A percentile compares a stretch with the other conserved stretches of the same genome.
These are phyloP conservation scores for Umbellularia californica DNA, from an alignment of 164 flowering plant species.

Conservation along the genomic window DNA sequence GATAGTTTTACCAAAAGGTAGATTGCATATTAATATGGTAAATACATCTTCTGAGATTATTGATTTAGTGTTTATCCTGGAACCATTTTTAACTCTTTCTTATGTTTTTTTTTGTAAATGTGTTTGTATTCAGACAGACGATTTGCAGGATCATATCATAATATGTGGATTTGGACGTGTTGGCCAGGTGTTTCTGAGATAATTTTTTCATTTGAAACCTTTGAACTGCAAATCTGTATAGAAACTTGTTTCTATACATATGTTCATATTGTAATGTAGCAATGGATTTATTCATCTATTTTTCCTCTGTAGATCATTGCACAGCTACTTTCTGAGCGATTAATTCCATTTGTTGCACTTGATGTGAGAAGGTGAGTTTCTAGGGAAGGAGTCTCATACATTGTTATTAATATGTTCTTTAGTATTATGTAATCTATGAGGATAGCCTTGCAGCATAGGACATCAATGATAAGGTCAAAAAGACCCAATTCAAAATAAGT, in stretches of 20 bases:
- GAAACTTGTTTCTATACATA: neutral
- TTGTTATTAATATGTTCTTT: neutral
- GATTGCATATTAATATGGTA: neutral
- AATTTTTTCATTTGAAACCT: neutral
- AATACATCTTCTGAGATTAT: neutral
- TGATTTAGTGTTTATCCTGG: neutral
- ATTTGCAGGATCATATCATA: conserved; percentile 98
- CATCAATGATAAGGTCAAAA: no score
- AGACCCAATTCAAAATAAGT: no score
- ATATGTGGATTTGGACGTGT: conserved; percentile 99
- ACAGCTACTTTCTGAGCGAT: conserved; percentile 95
- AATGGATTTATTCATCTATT: neutral
- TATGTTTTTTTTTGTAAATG: neutral
- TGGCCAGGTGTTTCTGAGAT: conserved; percentile 68
- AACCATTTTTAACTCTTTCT: neutral
- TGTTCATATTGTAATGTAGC: conserved; percentile 1
- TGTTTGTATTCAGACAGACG: conserved; percentile 77
- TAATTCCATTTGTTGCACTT: conserved; percentile 99
- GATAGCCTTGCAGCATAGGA: no score
- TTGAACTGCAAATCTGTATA: neutral
- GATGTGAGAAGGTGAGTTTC: conserved; percentile 86
- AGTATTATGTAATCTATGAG: no score
- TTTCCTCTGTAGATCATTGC: conserved; percentile 74
- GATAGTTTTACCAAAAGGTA: neutral
- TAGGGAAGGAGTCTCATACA: neutral